phyloP scores from a whole-genome alignment of 495 filamentous ascomycete genomes.

The Parmelia sp. region DNA sequence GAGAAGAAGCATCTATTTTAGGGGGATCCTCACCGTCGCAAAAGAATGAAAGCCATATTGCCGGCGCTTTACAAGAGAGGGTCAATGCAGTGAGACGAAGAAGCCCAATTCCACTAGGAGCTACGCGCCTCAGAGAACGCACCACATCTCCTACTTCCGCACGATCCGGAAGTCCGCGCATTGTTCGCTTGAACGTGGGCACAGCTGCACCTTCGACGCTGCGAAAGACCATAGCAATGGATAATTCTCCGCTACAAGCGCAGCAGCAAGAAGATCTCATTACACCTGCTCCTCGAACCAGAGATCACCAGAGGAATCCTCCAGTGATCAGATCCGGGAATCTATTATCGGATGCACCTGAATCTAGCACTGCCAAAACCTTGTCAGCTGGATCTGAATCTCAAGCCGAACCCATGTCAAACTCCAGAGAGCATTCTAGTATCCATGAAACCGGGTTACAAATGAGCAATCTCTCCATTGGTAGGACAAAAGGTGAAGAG shows the following conservation, averaged over 20 bases:
- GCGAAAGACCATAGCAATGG: constrained; percentile 32
- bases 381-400: constrained; percentile 38
- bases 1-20: constrained; percentile 50
- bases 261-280: constrained; percentile 48
- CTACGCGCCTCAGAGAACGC: constrained; percentile 34
- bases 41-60: constrained; percentile 38
- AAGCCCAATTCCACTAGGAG: constrained; percentile 39
- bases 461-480: constrained; percentile 37
- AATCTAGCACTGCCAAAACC: constrained; percentile 35
- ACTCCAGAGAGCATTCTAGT: constrained; percentile 28
- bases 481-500: constrained; percentile 47
- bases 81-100: constrained; percentile 11
- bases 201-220: constrained; percentile 36
- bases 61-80: constrained; percentile 24
- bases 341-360: not conserved
- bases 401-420: constrained; percentile 33
- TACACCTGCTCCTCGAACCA: constrained; percentile 58
- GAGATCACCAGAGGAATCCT: constrained; percentile 43
- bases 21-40: constrained; percentile 47
- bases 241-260: constrained; percentile 28
- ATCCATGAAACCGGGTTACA: constrained; percentile 39
- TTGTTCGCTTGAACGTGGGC: constrained; percentile 55
- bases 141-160: constrained; percentile 10
- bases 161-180: constrained; percentile 23
- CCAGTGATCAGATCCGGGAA: not conserved